Evolutionary conservation across 2,329 filamentous ascomycete species (phyloP), one percentile per base, ranked within the genome.

Genomic region (Neurospora crassa): DNA sequence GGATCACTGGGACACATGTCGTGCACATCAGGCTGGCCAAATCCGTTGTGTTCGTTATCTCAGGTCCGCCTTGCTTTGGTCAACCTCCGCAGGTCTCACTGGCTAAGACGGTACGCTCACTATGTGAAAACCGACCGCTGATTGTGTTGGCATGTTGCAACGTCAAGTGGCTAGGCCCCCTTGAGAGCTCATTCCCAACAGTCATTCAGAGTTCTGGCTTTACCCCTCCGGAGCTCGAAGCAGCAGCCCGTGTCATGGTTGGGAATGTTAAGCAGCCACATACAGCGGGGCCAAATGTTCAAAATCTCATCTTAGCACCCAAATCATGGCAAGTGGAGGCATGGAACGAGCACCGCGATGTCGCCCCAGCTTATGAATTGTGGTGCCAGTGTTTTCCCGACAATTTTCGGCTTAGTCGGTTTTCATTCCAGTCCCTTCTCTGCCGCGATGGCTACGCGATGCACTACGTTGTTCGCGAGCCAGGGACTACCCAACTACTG

Each of bases 1-100:
- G 90, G 59, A 88, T 92, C 78, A 91, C 89, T 2, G 83, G 84
- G 29, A 85, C 87, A 67, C 89, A 94, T 79, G 81, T 85, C 68
- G 85, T 84, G 69, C 91, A 91, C 75, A 85, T 92, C 70, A 85
- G 84, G 71, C 82, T 86, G 70, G 89, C 89, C 4, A 85, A 84
- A 67, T 84, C 84, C 1, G 82, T 92, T 43, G 79, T 92, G 16
- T 87, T 91, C 71, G 86, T 92, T 71, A 83, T 89, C 53, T 86
- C 85, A 3, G 84, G 84, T 2, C 81, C 82, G 45, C 81, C 83
- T 4, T 76, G 78, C n/a, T 74, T 80, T 14, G 83, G 84, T 6
- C 84, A 88, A 72, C 79, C 81, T 18, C 84, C 86, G 10, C 87
- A 89, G 74, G 79, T 86, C 18, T 82, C 85, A 68, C 79, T 87